Evolutionary conservation across 2,329 filamentous ascomycete species (phyloP), one percentile per base, ranked within the genome.

Genomic region (Mycosphaerella sp.): DNA sequence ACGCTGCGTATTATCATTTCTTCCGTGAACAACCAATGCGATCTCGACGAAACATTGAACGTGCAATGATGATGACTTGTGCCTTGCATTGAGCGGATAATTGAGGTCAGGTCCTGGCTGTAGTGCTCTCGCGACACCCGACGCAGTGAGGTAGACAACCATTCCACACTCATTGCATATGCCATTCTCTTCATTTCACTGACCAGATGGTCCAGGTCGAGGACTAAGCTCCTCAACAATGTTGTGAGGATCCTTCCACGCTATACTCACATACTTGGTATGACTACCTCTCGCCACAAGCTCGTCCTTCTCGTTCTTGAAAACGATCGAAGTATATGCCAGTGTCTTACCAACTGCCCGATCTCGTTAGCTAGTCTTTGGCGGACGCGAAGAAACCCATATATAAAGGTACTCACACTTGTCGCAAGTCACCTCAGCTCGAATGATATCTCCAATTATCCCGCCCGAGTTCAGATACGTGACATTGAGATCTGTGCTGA

Each of bases 401-500:
- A 5, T 2, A 44, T 16, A 18, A 21, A 17, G 16, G 41, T 39
- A 51, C 57, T 50, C 17, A 82, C 80, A 83, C 60, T 84, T 85
- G 62, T 85, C 82, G 60, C 82, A 85, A 3, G 71, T 77, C 25
- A 78, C 82, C 62, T 85, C 81, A n/a, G 64, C 65, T 10, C 59
- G 53, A 41, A 67, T 61, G 12, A 49, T 54, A 44, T 85, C 80
- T 3, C 82, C 82, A 4, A 84, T 71, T 59, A 79, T 81, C 6
- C 82, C 82, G 6, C 82, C 82, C 2, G 80, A 79, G 45, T 73
- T 79, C 12, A 85, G 69, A 60, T 84, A 85, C 1, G 82, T 85
- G 3, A 85, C 80, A 57, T 78, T 84, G 8, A 86, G 65, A 66
- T 86, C 82, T 3, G 82, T 85, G 1, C 80, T 83, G 2, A 86